A percentile compares a stretch with the other conserved stretches of the same genome.
These are phyloP conservation scores for Fagus sylvatica DNA, from an alignment of 306 rosid species.

Conservation along the genomic window DNA sequence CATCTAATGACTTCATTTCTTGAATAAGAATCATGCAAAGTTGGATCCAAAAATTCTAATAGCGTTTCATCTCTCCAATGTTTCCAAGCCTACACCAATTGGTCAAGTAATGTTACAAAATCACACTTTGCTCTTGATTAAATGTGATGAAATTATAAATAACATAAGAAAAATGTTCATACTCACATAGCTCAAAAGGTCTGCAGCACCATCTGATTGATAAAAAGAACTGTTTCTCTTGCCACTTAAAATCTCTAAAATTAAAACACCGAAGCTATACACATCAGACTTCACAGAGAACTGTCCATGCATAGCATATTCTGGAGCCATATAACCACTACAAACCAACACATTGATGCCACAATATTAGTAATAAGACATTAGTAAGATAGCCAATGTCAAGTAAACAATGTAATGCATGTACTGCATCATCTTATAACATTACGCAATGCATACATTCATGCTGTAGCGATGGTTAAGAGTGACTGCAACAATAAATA, in stretches of 20 bases:
- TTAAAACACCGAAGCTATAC: conserved; percentile 39
- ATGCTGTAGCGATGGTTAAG: too few relatives aligned
- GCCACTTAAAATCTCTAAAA: conserved; percentile 37
- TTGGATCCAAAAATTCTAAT: conserved; percentile 34
- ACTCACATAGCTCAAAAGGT: conserved; percentile 36
- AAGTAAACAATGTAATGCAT: too few relatives aligned
- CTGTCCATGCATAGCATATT: conserved; percentile 42
- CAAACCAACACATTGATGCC: neutral
- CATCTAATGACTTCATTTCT: conserved; percentile 45
- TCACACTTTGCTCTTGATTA: neutral
- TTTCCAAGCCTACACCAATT: conserved; percentile 42
- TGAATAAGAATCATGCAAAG: conserved; percentile 17
- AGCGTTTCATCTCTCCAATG: conserved; percentile 32
- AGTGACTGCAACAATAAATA: too few relatives aligned
- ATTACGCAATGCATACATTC: too few relatives aligned
- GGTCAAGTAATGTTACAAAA: neutral
- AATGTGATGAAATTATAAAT: neutral
- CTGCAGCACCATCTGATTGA: conserved; percentile 26
- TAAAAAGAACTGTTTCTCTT: conserved; percentile 12
- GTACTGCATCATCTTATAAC: too few relatives aligned
- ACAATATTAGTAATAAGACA: neutral
- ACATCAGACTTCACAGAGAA: conserved; percentile 35
- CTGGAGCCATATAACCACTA: conserved; percentile 48
- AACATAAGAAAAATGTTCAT: neutral
- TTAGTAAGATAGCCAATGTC: too few relatives aligned